Evolutionary conservation across 768 basidiomycete genomes (phyloP).

Genomic region (Hydnomerulius pinastri): DNA sequence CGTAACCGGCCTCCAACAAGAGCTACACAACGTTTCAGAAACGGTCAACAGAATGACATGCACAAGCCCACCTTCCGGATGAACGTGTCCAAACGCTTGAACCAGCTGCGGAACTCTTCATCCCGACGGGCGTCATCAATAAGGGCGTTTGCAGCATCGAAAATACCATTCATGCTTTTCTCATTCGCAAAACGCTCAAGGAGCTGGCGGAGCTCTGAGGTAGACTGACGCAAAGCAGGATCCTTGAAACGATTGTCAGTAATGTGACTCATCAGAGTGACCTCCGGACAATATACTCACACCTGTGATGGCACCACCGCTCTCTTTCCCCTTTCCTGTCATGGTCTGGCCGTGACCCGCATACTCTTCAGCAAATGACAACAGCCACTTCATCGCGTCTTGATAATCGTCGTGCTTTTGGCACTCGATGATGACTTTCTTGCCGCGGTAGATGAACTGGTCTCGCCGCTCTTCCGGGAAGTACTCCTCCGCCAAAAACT

Average conservation of each 20-base stretch:
- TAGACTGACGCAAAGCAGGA: conserved; percentile 54
- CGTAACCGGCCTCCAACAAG: conserved; percentile 80
- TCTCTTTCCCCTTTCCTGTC: conserved; percentile 35
- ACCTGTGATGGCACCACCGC: conserved; percentile 12
- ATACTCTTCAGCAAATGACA: conserved; percentile 64
- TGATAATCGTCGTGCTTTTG: conserved; percentile 93
- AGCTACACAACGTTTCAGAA: conserved; percentile 39
- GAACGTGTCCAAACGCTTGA: conserved; percentile 59
- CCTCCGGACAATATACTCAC: not conserved
- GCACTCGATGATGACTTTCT: conserved; percentile 93
- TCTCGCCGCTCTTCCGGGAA: conserved; percentile 91
- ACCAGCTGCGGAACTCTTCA: conserved; percentile 74
- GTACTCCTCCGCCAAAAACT: conserved; percentile 77
- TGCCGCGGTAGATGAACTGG: conserved; percentile 89
- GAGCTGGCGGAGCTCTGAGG: conserved; percentile 69
- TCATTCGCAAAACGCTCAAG: conserved; percentile 91
- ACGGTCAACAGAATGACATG: not conserved
- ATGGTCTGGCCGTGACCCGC: conserved; percentile 49
- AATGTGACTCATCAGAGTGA: conserved; percentile 15
- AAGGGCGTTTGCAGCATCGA: conserved; percentile 70
- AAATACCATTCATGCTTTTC: conserved; percentile 61
- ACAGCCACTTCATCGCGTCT: conserved; percentile 73
- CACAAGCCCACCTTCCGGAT: conserved; percentile 54
- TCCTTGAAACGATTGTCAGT: conserved; percentile 41
- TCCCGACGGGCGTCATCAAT: conserved; percentile 77